Conservation (phyloP, 495 filamentous ascomycete genomes). For the Friedmanniomyces endolithicus region DNA sequence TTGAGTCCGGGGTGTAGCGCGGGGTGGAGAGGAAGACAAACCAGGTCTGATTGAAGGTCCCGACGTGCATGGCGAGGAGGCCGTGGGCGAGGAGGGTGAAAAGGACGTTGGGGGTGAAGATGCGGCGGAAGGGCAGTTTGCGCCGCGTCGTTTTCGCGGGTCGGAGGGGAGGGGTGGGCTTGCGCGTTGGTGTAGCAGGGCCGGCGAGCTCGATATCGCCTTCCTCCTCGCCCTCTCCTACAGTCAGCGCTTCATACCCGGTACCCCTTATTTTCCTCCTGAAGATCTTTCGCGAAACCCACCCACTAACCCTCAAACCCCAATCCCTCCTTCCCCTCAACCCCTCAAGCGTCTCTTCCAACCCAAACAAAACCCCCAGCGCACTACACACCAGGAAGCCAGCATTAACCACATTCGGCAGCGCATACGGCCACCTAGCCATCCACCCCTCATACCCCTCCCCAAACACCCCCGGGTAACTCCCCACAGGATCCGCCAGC, state of each 20-base stretch:
- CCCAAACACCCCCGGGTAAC: conserved; percentile 55
- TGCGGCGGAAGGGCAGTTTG: conserved; percentile 50
- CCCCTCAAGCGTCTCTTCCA: conserved; percentile 54
- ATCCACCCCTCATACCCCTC: conserved; percentile 51
- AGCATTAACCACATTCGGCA: conserved; percentile 64
- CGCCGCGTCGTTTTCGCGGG: conserved; percentile 18
- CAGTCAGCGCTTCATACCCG: conserved; percentile 9
- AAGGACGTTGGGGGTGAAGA: conserved; percentile 52
- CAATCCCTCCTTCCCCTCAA: conserved; percentile 37
- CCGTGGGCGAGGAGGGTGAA: conserved; percentile 51
- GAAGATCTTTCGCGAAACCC: conserved; percentile 29
- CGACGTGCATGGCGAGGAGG: conserved; percentile 59
- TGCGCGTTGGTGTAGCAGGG: not conserved
- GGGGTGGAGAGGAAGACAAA: conserved; percentile 62
- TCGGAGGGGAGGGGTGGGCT: not conserved
- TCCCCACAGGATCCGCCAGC: conserved; percentile 57
- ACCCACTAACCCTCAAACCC: conserved; percentile 38
- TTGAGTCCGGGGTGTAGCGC: conserved; percentile 33
- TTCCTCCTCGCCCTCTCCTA: conserved; percentile 7
- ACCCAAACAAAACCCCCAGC: conserved; percentile 45
- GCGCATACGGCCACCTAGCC: conserved; percentile 55
- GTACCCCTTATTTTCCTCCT: conserved; percentile 19
- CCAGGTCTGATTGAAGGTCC: conserved; percentile 62
- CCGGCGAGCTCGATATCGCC: conserved; percentile 11
- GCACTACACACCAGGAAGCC: conserved; percentile 48